phyloP scores from a whole-genome alignment of 305 asterid species.

The Fraxinus paxiana region DNA sequence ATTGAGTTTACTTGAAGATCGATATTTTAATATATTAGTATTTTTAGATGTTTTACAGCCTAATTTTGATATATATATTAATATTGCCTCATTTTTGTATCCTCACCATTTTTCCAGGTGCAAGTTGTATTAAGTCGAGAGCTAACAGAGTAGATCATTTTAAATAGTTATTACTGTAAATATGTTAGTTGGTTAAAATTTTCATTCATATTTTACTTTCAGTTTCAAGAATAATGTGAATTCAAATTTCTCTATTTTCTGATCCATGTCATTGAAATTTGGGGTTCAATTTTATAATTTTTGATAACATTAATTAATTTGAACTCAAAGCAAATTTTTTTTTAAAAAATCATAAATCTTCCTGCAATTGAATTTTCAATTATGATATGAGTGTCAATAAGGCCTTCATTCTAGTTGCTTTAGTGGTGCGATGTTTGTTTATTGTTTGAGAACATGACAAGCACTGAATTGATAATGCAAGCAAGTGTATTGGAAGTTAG shows the following conservation, averaged over 20 bases:
- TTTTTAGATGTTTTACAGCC: not conserved
- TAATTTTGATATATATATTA: not conserved
- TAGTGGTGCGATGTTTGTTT: not conserved
- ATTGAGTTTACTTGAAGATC: not conserved
- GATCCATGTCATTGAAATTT: not conserved
- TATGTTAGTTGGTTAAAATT: not conserved
- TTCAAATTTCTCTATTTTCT: not conserved
- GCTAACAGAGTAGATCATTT: not conserved
- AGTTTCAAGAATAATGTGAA: not conserved
- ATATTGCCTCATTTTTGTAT: not conserved
- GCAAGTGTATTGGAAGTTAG: not conserved
- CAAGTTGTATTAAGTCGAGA: not conserved
- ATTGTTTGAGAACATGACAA: not conserved
- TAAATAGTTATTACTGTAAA: not conserved
- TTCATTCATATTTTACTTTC: not conserved
- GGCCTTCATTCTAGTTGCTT: not conserved
- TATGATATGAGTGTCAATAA: not conserved
- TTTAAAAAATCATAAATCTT: not conserved
- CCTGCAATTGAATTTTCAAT: not conserved
- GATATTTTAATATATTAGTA: not conserved
- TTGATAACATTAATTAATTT: not conserved
- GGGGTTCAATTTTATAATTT: not conserved
- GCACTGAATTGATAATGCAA: slow-evolving; percentile 2
- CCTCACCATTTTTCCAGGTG: not conserved
- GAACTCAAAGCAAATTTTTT: not conserved